Evolutionary conservation across 2,329 filamentous ascomycete species (phyloP).

Genomic region (Fusarium lateritium): DNA sequence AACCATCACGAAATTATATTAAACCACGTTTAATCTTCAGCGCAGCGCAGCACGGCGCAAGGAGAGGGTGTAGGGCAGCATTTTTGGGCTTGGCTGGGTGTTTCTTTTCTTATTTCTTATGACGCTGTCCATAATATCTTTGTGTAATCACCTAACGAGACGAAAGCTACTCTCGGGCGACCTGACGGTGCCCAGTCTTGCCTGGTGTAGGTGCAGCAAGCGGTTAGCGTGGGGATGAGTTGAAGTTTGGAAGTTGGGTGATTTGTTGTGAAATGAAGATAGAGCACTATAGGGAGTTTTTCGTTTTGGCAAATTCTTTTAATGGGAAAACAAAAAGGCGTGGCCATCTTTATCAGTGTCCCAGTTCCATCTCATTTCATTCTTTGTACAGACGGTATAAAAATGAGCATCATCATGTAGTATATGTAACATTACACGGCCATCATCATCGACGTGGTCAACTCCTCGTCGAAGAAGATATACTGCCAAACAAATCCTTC

Average conservation of each 20-base stretch:
- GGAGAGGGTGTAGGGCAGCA: conserved; percentile 57
- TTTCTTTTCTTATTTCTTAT: conserved; percentile 52
- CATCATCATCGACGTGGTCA: conserved; percentile 16
- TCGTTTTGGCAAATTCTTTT: conserved; percentile 53
- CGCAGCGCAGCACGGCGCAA: conserved; percentile 58
- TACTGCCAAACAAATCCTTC: conserved; percentile 27
- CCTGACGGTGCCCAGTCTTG: conserved; percentile 33
- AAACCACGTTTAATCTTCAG: conserved; percentile 54
- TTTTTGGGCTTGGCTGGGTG: conserved; percentile 55
- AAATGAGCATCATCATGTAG: conserved; percentile 41
- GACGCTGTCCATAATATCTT: conserved; percentile 51
- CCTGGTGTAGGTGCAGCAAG: conserved; percentile 35
- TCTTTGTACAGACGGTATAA: conserved; percentile 25
- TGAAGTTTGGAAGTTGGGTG: conserved; percentile 42
- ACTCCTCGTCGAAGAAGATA: conserved; percentile 22
- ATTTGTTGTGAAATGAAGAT: conserved; percentile 51
- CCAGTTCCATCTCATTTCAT: conserved; percentile 1
- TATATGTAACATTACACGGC: conserved; percentile 46
- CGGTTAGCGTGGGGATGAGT: conserved; percentile 47
- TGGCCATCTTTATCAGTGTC: conserved; percentile 40
- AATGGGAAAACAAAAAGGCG: conserved; percentile 54
- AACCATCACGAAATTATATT: conserved; percentile 55
- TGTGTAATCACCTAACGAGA: conserved; percentile 45
- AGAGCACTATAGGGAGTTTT: conserved; percentile 54
- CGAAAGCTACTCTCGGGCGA: conserved; percentile 30